Evolutionary conservation across 1,284 basidiomycete species (phyloP).

Genomic region (Uromyces viciae-fabae): DNA sequence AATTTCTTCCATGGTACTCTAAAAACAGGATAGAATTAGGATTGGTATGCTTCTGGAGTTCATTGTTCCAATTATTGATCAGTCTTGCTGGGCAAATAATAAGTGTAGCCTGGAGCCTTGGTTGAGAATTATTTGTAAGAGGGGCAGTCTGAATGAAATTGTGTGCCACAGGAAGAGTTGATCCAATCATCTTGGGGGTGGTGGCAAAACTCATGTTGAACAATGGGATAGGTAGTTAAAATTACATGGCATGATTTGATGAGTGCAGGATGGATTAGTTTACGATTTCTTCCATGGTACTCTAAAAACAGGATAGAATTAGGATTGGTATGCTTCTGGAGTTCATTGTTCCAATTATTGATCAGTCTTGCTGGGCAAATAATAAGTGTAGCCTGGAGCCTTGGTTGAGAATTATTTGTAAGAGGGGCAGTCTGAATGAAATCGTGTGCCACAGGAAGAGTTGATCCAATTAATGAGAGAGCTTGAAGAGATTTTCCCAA

Average conservation of each 20-base stretch:
- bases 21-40: background rate
- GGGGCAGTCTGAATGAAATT: background rate
- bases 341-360: slow-evolving; percentile 11
- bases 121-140: background rate
- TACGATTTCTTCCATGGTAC: slow-evolving; percentile 24
- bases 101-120: background rate
- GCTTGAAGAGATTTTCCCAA: slow-evolving; percentile 55
- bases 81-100: slow-evolving; percentile 15
- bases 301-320: background rate
- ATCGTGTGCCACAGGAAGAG: background rate
- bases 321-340: background rate
- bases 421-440: background rate
- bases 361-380: slow-evolving; percentile 13
- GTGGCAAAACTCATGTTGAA: no score
- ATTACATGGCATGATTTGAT: no score
- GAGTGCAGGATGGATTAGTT: no score
- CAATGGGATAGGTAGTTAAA: no score
- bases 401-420: background rate
- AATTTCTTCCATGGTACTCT: slow-evolving; percentile 14
- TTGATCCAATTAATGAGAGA: slow-evolving; percentile 53
- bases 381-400: background rate
- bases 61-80: slow-evolving; percentile 9
- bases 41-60: background rate
- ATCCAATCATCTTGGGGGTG: no score
- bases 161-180: background rate